A percentile compares a stretch with the other conserved stretches of the same genome.
Evolutionary conservation across 176 grass and related monocot species (phyloP).

Genomic region (Cymbopogon citratus): DNA sequence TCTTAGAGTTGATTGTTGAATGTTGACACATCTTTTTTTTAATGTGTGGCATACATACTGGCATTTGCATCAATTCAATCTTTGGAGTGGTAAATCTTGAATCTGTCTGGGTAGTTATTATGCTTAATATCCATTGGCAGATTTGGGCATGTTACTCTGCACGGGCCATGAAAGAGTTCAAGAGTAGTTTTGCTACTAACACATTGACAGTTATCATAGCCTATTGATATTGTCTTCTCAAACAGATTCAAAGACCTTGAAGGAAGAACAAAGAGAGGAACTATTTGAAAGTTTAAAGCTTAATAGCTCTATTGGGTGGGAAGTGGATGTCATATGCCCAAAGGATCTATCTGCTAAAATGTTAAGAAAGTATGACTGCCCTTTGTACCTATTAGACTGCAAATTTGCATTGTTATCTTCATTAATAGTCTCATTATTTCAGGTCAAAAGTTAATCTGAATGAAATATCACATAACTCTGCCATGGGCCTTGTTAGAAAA

Average conservation of each 20-base stretch:
- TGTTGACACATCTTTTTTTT: not conserved
- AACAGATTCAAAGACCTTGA: conserved; percentile 92
- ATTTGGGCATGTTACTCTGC: not conserved
- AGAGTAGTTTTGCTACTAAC: not conserved
- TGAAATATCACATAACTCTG: conserved; percentile 96
- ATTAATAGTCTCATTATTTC: conserved; percentile 26
- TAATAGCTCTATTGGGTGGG: conserved; percentile 71
- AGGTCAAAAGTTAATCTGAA: conserved; percentile 91
- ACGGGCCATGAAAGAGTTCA: not conserved
- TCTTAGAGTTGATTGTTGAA: not conserved
- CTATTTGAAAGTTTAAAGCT: conserved; percentile 74
- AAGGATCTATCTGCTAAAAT: conserved; percentile 93
- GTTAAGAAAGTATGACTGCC: conserved; percentile 52
- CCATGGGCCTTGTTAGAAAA: conserved; percentile 76
- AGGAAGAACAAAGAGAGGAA: conserved; percentile 91
- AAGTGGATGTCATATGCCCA: conserved; percentile 88
- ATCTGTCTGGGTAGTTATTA: not conserved
- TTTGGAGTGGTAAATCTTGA: not conserved
- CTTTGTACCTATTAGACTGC: conserved; percentile 11
- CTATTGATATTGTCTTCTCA: conserved; percentile 1
- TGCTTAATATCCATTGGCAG: not conserved
- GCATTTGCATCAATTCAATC: not conserved
- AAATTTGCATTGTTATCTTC: not conserved
- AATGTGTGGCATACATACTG: not conserved
- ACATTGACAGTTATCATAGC: not conserved